A percentile compares a stretch with the other conserved stretches of the same genome.
Evolutionary conservation across 129 eudicot species (phyloP).

Genomic region (Scalesia atractyloides): DNA sequence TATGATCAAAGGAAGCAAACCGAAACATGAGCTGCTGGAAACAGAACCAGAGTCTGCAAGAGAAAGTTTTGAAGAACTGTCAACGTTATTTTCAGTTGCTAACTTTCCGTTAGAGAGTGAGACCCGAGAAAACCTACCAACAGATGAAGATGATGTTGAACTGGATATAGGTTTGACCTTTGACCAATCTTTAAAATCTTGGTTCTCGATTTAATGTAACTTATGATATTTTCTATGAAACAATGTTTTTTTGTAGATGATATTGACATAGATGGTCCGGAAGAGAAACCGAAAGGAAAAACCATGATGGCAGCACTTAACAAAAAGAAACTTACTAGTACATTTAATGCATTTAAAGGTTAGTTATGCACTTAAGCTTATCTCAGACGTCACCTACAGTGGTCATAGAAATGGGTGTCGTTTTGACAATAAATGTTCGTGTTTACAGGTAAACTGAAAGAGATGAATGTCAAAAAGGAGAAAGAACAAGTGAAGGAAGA

Average conservation of each 20-base stretch:
- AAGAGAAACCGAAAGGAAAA: constrained; percentile 77
- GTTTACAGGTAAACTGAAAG: constrained; percentile 70
- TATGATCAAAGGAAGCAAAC: constrained; percentile 60
- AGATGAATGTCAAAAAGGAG: constrained; percentile 68
- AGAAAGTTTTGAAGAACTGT: constrained; percentile 59
- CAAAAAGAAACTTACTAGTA: constrained; percentile 74
- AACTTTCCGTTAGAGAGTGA: constrained; percentile 64
- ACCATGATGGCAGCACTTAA: constrained; percentile 63
- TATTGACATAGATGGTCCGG: constrained; percentile 75
- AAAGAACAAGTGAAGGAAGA: constrained; percentile 61
- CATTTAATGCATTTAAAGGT: constrained; percentile 84
- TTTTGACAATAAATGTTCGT: constrained; percentile 8
- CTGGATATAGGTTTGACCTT: constrained; percentile 72
- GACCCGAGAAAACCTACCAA: constrained; percentile 34
- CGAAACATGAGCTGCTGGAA: constrained; percentile 48
- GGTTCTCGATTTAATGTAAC: not conserved
- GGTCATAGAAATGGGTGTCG: not conserved
- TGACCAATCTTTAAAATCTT: constrained; percentile 2
- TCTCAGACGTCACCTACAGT: constrained; percentile 1
- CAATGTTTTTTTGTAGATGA: constrained; percentile 52
- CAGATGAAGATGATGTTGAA: constrained; percentile 52
- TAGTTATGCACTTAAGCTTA: constrained; percentile 31
- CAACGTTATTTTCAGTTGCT: constrained; percentile 54
- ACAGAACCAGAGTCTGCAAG: constrained; percentile 46
- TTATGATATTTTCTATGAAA: not conserved